Base-by-base conservation (phyloP, 78 protist genomes). In the Dictyostelium intermedium region DNA sequence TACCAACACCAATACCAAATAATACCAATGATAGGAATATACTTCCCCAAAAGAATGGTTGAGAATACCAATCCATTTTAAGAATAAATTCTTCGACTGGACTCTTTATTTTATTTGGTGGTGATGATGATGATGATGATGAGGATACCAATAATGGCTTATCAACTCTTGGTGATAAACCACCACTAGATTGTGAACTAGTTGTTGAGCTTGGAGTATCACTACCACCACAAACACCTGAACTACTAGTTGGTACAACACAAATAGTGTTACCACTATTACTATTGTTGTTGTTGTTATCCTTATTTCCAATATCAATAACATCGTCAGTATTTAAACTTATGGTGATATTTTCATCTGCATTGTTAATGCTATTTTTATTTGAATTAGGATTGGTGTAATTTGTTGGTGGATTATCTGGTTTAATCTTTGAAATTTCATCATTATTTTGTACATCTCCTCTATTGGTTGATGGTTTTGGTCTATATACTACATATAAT, bases 31-130 rank as follows among this genome's bases (percentile, higher is more conserved):
- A 27, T 2, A 76, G 60, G 18, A 69, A 35, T 16, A 56, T 61
- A 23, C 69, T 79, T 32, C 85, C 85, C 93, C 93, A 87, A 43
- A 87, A 87, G 69, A 87, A 87, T 61, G 93, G 93, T 43, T 79
- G 87, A 30, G 83, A 73, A 72, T 87, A 79, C 93, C 93, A 87
- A 79, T 87, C 93, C 84, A 77, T 79, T 37, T 35, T 61, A 61
- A 87, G 45, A 32, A 87, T 60, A n/a, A 87, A 79, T 63, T 37
- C 25, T 23, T 87, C 93, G 11, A 87, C 70, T 61, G 34, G 56
- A 41, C 14, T 84, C 85, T 13, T 53, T 34, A 41, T 86, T 14
- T 63, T 79, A 30, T 1, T 78, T 60, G 73, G 27, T 79, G 39
- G 72, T 25, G n/a, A n/a, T n/a, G n/a, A n/a, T n/a, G n/a, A n/a